Conservation (phyloP, 2,329 filamentous ascomycete species). For the Aschersonia sp. region DNA sequence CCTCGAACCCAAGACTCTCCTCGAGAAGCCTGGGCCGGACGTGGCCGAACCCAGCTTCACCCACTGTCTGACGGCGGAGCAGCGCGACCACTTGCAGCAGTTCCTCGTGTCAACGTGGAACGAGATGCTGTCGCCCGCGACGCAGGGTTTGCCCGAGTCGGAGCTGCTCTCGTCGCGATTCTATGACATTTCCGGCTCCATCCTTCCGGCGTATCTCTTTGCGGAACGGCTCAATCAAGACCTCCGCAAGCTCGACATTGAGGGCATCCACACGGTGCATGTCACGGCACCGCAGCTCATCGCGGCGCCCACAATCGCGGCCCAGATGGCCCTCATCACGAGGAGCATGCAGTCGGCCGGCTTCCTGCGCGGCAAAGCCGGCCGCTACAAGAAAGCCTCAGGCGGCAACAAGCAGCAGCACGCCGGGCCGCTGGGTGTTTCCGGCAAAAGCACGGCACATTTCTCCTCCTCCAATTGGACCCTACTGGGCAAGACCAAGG, state of each 20-base stretch:
- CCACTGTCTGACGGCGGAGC: slow-evolving; percentile 21
- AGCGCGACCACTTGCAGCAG: slow-evolving; percentile 24
- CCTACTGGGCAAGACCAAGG: slow-evolving; percentile 4
- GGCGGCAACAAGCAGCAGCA: slow-evolving; percentile 1
- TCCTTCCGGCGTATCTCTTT: slow-evolving; percentile 32
- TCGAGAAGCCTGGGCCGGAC: slow-evolving; percentile 13
- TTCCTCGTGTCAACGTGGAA: slow-evolving; percentile 30
- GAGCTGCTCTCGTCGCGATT: slow-evolving; percentile 31
- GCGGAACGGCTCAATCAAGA: slow-evolving; percentile 28
- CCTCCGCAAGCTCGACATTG: slow-evolving; percentile 20
- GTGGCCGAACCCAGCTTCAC: slow-evolving; percentile 3
- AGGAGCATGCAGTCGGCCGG: slow-evolving; percentile 11
- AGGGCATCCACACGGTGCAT: slow-evolving; percentile 21
- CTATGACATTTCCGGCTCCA: slow-evolving; percentile 34
- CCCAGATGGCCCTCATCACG: slow-evolving; percentile 29
- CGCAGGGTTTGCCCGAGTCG: slow-evolving; percentile 22
- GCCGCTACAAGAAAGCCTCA: slow-evolving; percentile 7
- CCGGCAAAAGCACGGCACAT: neutral
- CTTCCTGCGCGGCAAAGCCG: slow-evolving; percentile 5
- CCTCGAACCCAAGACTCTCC: slow-evolving; percentile 25
- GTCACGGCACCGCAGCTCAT: slow-evolving; percentile 34
- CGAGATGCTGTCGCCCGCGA: slow-evolving; percentile 23
- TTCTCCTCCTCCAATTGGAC: slow-evolving; percentile 1
- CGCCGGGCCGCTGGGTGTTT: neutral
- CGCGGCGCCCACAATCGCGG: slow-evolving; percentile 32